Conservation (phyloP, 345 rosid species). For the Raphanus raphanistrum region DNA sequence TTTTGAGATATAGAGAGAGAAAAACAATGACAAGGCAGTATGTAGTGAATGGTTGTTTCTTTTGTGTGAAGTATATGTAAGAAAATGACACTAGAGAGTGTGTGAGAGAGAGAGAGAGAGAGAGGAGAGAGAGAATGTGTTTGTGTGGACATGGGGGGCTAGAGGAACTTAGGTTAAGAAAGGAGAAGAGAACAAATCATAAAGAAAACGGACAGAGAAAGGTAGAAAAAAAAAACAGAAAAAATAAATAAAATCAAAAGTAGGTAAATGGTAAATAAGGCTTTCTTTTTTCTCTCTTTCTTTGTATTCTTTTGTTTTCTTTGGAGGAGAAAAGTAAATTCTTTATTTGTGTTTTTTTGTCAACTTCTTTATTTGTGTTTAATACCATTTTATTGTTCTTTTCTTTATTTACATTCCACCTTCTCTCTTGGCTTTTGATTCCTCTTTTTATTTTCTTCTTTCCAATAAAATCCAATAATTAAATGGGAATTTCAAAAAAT, state of each 20-base stretch:
- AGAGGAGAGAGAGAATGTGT: constrained; percentile 32
- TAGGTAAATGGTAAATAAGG: constrained; percentile 39
- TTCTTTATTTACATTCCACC: constrained; percentile 30
- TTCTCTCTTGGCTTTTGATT: constrained; percentile 8
- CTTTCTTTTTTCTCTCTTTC: constrained; percentile 45
- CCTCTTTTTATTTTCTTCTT: background rate
- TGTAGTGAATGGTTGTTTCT: constrained; percentile 47
- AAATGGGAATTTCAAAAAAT: background rate
- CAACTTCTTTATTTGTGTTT: constrained; percentile 27
- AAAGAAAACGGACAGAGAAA: constrained; percentile 21
- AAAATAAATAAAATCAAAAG: constrained; percentile 17
- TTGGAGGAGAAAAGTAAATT: constrained; percentile 37
- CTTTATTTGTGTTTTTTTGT: constrained; percentile 28
- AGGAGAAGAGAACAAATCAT: constrained; percentile 39
- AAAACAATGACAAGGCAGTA: constrained; percentile 41
- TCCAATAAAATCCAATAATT: background rate
- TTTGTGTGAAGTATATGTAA: constrained; percentile 47
- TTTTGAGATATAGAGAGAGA: constrained; percentile 42
- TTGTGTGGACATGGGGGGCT: constrained; percentile 69
- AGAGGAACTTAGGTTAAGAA: constrained; percentile 50
- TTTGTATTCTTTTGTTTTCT: constrained; percentile 37
- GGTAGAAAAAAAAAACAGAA: background rate
- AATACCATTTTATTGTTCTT: constrained; percentile 21
- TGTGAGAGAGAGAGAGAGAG: constrained; percentile 38
- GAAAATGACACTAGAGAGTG: constrained; percentile 46